Conservation (phyloP, 2,329 filamentous ascomycete genomes). For the Colletotrichum eleusines region DNA sequence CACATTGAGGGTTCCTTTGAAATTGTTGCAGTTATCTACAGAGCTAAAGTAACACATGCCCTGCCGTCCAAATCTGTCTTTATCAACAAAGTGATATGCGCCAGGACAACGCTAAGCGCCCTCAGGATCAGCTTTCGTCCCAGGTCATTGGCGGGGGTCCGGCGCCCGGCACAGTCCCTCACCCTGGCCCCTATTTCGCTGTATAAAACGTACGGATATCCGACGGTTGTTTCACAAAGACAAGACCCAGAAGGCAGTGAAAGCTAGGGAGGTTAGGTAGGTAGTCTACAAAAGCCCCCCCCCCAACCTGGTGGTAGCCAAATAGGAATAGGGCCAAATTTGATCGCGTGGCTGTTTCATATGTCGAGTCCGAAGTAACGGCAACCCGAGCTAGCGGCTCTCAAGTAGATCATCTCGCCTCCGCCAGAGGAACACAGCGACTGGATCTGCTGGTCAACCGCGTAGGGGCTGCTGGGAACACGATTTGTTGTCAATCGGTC, state of each 20-base stretch:
- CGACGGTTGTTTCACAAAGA: neutral
- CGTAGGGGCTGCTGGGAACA: neutral
- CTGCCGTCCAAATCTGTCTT: neutral
- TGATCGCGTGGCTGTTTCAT: slow-evolving; percentile 33
- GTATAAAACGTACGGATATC: neutral
- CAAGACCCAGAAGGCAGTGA: neutral
- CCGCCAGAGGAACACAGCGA: neutral
- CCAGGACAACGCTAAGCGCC: neutral
- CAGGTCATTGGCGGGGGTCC: slow-evolving; percentile 11
- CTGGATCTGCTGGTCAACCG: neutral
- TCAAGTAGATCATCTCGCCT: slow-evolving; percentile 32
- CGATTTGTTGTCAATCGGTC: neutral
- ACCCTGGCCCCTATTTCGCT: neutral
- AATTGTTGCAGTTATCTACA: no score
- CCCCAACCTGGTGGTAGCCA: neutral
- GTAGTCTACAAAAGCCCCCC: no score
- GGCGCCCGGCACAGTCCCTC: neutral
- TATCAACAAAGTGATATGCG: no score
- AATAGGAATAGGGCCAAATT: slow-evolving; percentile 22
- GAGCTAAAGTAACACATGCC: neutral
- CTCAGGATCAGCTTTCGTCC: neutral
- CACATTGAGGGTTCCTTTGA: neutral
- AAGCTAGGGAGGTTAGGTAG: no score
- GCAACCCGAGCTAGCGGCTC: slow-evolving; percentile 36
- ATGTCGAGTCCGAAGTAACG: slow-evolving; percentile 32